Base-by-base conservation (phyloP, 257 asterid species). In the Scutellaria barbata region DNA sequence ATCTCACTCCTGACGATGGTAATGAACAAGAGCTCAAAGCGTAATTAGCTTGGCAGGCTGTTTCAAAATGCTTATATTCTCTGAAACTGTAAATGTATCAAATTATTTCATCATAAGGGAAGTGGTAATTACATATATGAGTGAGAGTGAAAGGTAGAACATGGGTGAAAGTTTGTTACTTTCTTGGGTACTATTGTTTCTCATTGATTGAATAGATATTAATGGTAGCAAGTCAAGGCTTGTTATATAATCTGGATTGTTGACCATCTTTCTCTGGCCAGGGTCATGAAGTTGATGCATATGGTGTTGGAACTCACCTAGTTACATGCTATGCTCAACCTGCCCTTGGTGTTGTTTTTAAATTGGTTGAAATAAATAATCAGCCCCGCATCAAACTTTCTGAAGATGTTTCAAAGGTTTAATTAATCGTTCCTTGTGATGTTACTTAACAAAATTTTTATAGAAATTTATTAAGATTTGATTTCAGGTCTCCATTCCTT, bases 301-400 rank as follows among this genome's bases (percentile, higher is more conserved):
- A 80, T 82, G 99, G 99, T 62, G 88, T 94, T 70, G 99, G 97
- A 74, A 94, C 97, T 40, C 96, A 91, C 86, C 77, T 94, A 86
- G 99, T 94, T 65, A 94, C 99, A 56, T 94, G 99, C 82, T 94
- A 91, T 79, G 96, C 96, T 63, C 99, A 94, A 79, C 89, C 99
- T 58, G 99, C 99, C 52, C 89, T 94, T 6, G 99, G 97, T 51
- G 92, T 85, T 75, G 99, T 94, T 67, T 94, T 94, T 86, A 94
- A 94, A 82, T 82, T 94, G 78, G 99, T 91, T 8, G 98, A 95
- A 83, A 95, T 95, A 80, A 92, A 95, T 71, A 80, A 85, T 75
- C 96, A 92, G 82, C 99, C 99, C 43, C 95, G 99, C 52, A 95
- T 95, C 64, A 95, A 92, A 74, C 98, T 92, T 54, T 95, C 99